A percentile compares a stretch with the other conserved stretches of the same genome.
These are phyloP conservation scores for Adansonia gregorii DNA, from an alignment of 441 rosid species.

Conservation along the genomic window DNA sequence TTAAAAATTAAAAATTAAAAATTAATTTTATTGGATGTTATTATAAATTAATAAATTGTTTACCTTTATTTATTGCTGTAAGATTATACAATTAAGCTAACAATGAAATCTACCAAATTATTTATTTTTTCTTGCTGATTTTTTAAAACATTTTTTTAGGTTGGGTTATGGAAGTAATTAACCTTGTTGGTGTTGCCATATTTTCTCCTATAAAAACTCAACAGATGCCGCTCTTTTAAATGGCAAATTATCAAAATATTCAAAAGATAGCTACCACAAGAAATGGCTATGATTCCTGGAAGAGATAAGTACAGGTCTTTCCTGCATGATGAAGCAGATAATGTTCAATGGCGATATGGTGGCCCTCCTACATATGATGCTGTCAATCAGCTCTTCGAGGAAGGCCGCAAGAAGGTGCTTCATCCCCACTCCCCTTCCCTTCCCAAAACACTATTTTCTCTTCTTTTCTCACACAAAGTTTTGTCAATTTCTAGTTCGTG, in stretches of 20 bases:
- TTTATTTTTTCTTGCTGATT: background rate
- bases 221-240: background rate
- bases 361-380: slow-evolving; percentile 56
- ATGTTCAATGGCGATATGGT: slow-evolving; percentile 66
- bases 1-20: too few species aligned
- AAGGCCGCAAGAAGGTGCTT: slow-evolving; percentile 56
- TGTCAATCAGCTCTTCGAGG: slow-evolving; percentile 74
- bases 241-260: too few species aligned
- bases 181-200: background rate
- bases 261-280: background rate
- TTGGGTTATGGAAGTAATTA: background rate
- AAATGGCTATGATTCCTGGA: slow-evolving; percentile 20
- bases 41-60: too few species aligned
- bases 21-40: too few species aligned
- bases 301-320: slow-evolving; percentile 55
- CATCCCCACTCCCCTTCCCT: background rate
- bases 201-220: background rate
- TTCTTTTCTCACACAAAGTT: background rate
- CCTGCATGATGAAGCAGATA: slow-evolving; percentile 43
- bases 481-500: background rate
- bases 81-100: background rate
- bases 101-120: background rate
- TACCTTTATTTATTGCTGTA: too few species aligned
- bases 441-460: background rate
- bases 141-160: background rate